Base-by-base conservation (phyloP, 768 basidiomycete species). In the Termitomyces sp. region DNA sequence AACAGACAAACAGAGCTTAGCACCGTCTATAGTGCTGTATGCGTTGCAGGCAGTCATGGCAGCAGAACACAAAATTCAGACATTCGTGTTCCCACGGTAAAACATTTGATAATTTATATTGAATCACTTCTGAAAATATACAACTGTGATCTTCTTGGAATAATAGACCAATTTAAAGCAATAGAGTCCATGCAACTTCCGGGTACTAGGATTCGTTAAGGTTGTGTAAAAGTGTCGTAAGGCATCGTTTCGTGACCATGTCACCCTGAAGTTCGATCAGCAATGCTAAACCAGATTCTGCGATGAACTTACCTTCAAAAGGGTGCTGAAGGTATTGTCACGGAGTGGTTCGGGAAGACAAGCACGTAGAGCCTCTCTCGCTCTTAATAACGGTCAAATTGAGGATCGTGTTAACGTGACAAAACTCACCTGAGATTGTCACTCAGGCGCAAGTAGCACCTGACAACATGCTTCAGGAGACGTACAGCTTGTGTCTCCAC, bases 401-500 rank as follows among this genome's bases (percentile, higher is more conserved):
- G 31, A 31, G 26, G 43, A 50, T 60, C 50, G 53, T 19, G 38
- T 28, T 19, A 12, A 44, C 14, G 50, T 50, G 21, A 19, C 41
- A 63, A 40, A 53, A 74, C 85, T 46, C 64, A 92, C 94, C 94
- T 84, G 56, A 95, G 75, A 66, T 99, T 99, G 73, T 99, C 97
- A 67, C 93, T 96, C 63, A 99, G 77, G 43, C 97, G 82, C 60
- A 99, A 73, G 70, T 99, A 99, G 72, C 97, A 99, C 55, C 97
- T 82, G 31, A 99, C 97, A 51, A 99, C 97, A 68, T 99, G 97
- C 71, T 99, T 99, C 63, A 99, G 76, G 48, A 99, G 75, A 64
- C 97, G 77, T 30, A 98, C 96, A 11, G 97, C 97, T 71, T 98
- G 97, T 2, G 91, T 97, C 73, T 99, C 96, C 53, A 98, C 95